A percentile compares a stretch with the other conserved stretches of the same genome.
phyloP scores from a whole-genome alignment of 179 eudicot genomes.

The Beta corolliflora region DNA sequence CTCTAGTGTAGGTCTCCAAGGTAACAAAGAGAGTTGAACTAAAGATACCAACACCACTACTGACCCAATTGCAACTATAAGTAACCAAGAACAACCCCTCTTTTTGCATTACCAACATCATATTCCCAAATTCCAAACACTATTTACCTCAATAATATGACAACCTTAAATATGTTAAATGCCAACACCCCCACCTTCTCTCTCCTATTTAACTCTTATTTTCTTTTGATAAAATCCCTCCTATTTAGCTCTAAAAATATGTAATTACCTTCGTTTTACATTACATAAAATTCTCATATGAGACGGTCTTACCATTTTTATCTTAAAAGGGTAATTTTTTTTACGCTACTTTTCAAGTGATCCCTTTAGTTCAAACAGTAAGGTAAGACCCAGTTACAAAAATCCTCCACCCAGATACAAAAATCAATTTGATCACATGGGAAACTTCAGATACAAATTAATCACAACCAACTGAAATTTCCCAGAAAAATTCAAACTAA shows the following conservation, averaged over 20 bases:
- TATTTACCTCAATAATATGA: constrained; percentile 8
- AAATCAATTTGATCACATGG: not conserved
- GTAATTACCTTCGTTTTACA: not conserved
- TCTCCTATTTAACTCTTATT: too few species aligned
- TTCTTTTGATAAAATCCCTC: too few species aligned
- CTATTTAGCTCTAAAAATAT: too few species aligned
- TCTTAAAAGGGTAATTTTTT: too few species aligned
- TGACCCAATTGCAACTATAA: constrained; percentile 54
- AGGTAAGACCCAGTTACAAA: too few species aligned
- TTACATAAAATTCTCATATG: too few species aligned
- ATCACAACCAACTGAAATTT: not conserved
- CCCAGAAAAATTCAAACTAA: not conserved
- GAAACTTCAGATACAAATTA: not conserved
- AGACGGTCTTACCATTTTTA: too few species aligned
- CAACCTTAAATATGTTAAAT: not conserved
- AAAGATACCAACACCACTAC: constrained; percentile 51
- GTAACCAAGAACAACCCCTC: constrained; percentile 67
- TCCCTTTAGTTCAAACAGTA: too few species aligned
- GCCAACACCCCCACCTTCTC: too few species aligned
- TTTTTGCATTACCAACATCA: constrained; percentile 54
- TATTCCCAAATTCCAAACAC: constrained; percentile 23
- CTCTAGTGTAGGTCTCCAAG: constrained; percentile 50
- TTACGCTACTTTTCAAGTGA: too few species aligned
- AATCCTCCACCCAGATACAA: not conserved
- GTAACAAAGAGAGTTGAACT: constrained; percentile 59